Conservation (phyloP, 139 green algal genomes). For the Coccomyxa sp. region DNA sequence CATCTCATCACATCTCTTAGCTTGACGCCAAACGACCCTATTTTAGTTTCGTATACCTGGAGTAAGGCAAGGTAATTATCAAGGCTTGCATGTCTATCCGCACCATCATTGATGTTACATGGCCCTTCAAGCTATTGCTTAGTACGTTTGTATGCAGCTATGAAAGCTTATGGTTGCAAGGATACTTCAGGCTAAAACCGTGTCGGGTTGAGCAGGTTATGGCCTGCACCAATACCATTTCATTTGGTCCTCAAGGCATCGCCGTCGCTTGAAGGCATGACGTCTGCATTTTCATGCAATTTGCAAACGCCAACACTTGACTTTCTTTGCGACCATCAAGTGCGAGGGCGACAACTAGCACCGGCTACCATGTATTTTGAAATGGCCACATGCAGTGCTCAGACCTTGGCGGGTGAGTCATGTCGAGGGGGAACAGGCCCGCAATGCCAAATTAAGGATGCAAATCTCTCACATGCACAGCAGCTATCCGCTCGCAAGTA, state of each 20-base stretch:
- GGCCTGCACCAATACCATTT: conserved; percentile 5
- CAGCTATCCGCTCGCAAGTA: no score
- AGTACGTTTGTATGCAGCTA: no score
- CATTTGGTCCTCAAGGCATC: neutral
- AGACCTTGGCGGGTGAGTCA: no score
- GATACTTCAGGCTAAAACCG: neutral
- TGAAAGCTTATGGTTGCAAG: no score
- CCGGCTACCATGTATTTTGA: conserved; percentile 32
- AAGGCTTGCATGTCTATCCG: no score
- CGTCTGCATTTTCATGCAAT: neutral
- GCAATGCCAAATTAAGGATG: no score
- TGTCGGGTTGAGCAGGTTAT: conserved; percentile 1
- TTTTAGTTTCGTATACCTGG: neutral
- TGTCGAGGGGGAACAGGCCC: no score
- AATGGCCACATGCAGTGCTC: conserved; percentile 47
- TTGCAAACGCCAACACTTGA: conserved; percentile 11
- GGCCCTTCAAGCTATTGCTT: neutral
- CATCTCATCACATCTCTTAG: conserved; percentile 22
- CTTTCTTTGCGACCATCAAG: conserved; percentile 44
- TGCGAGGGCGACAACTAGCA: conserved; percentile 14
- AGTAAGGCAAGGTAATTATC: neutral
- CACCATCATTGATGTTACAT: no score
- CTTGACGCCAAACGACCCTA: neutral
- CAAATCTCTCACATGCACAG: no score
- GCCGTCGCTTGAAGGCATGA: neutral